Base-by-base conservation (phyloP, 768 basidiomycete genomes). In the Suillus brevipes region DNA sequence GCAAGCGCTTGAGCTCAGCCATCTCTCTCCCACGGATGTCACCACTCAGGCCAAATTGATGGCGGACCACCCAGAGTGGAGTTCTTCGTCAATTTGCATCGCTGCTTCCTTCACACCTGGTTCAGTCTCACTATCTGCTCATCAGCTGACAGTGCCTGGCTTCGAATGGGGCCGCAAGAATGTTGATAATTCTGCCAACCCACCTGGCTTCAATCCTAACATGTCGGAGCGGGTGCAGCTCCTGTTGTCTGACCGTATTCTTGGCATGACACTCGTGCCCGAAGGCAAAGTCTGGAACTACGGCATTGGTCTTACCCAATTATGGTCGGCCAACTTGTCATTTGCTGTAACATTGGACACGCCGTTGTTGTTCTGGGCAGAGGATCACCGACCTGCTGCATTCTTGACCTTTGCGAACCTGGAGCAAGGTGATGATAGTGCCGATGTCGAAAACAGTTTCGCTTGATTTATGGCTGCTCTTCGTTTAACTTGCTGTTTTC, bases 151-250 rank as follows among this genome's bases (percentile, higher is more conserved):
- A 6, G 89, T 97, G 10, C 87, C 91, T 65, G 97, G 97, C 18
- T 99, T 99, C 74, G 97, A 99, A 73, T 99, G 96, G 96, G 97
- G 96, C 49, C 83, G 97, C 70, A 98, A 97, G 82, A 97, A 96
- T 70, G 80, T 84, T 69, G 95, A 96, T 72, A 92, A 87, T 50
- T 91, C 93, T 43, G 83, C 86, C 43, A 94, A 93, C 74, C 94
- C 94, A 65, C 81, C 89, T 1, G 95, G 97, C 49, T 99, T 97
- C 82, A 99, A 97, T 78, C 94, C 95, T n/a, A 93, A 92, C 69
- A 98, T 98, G 97, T 97, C 95, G 2, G 96, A 97, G 75, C 89
- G 95, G 28, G 95, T 97, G 28, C 92, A 94, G 76, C 83, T 99
- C 38, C 82, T 99, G 64, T 81, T 99, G 28, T 98, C 96, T 20